These are phyloP conservation scores for Purshia tridentata DNA, from an alignment of 306 rosid genomes.

Conservation along the genomic window DNA sequence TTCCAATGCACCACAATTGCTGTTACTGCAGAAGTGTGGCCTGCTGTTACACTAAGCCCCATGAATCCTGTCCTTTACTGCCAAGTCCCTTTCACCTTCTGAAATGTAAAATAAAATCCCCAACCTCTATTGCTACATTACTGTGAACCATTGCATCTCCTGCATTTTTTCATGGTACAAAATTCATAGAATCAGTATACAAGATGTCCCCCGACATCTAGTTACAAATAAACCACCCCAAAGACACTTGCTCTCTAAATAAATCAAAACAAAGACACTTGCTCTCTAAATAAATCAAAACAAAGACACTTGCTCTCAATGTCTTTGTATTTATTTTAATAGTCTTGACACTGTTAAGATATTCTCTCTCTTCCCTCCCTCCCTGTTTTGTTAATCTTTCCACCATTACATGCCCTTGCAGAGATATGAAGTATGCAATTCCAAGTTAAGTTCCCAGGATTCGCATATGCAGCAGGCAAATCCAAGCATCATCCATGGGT, in stretches of 20 bases:
- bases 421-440: slow-evolving; percentile 55
- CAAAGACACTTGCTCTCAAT: too few relatives aligned
- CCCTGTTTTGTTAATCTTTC: not conserved
- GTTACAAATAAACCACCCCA: too few relatives aligned
- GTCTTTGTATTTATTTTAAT: too few relatives aligned
- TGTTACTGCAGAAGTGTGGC: not conserved
- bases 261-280: too few relatives aligned
- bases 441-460: slow-evolving; percentile 66
- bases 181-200: not conserved
- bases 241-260: too few relatives aligned
- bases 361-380: slow-evolving; percentile 5
- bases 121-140: not conserved
- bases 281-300: too few relatives aligned
- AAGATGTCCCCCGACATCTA: too few relatives aligned
- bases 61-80: not conserved
- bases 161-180: not conserved
- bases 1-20: not conserved
- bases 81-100: not conserved
- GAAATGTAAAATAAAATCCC: not conserved
- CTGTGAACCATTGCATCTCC: not conserved
- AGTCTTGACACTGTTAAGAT: not conserved
- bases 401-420: slow-evolving; percentile 36
- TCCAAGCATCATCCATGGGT: slow-evolving; percentile 44
- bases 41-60: not conserved
- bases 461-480: slow-evolving; percentile 53